These are phyloP conservation scores for Oryza brachyantha DNA, from an alignment of 176 grass and related monocot genomes.

Conservation along the genomic window DNA sequence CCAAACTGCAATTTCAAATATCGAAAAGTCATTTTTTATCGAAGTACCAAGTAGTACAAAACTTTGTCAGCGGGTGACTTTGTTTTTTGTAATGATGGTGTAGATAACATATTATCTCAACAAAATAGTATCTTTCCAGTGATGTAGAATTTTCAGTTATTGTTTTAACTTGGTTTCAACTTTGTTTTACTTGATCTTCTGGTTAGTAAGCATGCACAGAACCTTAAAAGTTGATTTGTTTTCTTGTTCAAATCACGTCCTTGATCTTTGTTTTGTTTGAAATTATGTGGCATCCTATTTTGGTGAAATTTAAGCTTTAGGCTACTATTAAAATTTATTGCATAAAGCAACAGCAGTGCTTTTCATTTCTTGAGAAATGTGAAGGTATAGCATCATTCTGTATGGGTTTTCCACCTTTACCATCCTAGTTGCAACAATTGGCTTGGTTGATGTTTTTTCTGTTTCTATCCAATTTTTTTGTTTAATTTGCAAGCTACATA, in stretches of 20 bases:
- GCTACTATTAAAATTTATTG: slow-evolving; percentile 1
- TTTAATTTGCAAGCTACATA: not conserved
- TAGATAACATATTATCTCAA: not conserved
- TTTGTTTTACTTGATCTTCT: not conserved
- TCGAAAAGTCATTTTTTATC: not conserved
- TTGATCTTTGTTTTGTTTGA: not conserved
- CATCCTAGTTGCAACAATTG: not conserved
- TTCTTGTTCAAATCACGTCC: not conserved
- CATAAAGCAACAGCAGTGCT: slow-evolving; percentile 8
- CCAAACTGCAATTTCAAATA: not conserved
- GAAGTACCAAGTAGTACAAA: not conserved
- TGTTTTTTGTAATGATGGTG: slow-evolving; percentile 2
- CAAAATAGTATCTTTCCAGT: not conserved
- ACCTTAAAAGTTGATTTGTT: not conserved
- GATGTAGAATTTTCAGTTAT: not conserved
- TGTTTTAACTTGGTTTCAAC: not conserved
- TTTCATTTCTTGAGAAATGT: not conserved
- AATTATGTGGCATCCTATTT: not conserved
- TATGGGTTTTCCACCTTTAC: not conserved
- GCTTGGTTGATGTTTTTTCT: not conserved
- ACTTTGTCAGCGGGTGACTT: not conserved
- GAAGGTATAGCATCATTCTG: not conserved
- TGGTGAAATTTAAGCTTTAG: not conserved
- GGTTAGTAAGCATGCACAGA: not conserved
- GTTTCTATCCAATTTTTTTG: not conserved